Conservation (phyloP, 768 basidiomycete genomes). For the Psilocybe tampanensis region DNA sequence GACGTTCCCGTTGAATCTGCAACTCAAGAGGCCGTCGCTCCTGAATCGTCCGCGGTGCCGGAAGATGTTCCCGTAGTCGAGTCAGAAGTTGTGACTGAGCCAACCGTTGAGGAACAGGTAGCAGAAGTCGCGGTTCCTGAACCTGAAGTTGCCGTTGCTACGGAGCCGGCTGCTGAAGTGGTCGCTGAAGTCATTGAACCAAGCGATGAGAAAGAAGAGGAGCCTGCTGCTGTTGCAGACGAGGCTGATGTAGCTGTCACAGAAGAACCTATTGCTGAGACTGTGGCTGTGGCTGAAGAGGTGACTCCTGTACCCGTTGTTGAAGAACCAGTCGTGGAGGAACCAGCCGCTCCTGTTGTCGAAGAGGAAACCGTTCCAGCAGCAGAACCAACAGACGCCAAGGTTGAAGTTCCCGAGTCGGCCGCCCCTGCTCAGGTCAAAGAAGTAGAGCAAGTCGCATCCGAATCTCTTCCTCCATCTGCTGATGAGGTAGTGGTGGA, state of each 20-base stretch:
- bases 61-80: neutral
- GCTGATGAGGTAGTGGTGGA: slow-evolving; percentile 3
- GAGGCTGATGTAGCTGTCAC: neutral
- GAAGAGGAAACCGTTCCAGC: neutral
- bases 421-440: neutral
- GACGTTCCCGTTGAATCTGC: neutral
- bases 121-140: slow-evolving; percentile 4
- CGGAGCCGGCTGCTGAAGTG: neutral
- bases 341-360: neutral
- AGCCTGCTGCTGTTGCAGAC: neutral
- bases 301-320: neutral
- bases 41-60: neutral
- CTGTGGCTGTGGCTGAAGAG: neutral
- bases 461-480: neutral
- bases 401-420: neutral
- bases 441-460: neutral
- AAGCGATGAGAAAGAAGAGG: slow-evolving; percentile 2
- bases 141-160: neutral
- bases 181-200: neutral
- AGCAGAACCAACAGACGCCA: neutral
- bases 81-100: slow-evolving; percentile 1
- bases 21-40: neutral
- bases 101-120: slow-evolving; percentile 2
- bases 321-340: slow-evolving; percentile 5
- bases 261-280: neutral